Evolutionary conservation across 805 yeast genomes (phyloP), one percentile per base, ranked within the genome.

Genomic region (Monosporozyma servazzii): DNA sequence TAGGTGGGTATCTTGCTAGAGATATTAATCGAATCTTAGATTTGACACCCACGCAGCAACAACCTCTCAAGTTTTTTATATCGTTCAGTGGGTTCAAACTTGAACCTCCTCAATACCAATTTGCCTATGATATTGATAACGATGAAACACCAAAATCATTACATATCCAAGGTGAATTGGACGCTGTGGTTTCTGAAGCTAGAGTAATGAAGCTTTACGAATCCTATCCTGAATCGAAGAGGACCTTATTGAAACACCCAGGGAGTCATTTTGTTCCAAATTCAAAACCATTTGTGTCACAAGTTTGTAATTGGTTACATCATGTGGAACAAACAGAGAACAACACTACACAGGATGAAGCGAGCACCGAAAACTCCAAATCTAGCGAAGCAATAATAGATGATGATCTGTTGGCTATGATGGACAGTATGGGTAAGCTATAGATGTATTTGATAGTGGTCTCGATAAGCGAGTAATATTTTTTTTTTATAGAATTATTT

Each of bases 231-330:
- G 72, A 68, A 18, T 62, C 59, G 3, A 66, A 67, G 18, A 68
- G 86, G 20, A 73, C 71, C 0, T 45, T 75, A 45, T 58, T 89
- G 52, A 83, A 77, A 55, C 99, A 91, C 63, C 95, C 97, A 4
- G 98, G 98, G 48, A 96, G 96, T 1, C 99, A 91, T 64, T 91
- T 84, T 63, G 95, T 91, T 39, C 99, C 99, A n/a, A 88, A 86
- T 62, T 79, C 88, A 3, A 86, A 84, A 51, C 62, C 54, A 17
- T 70, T 68, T 51, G 70, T 68, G 0, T 47, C 57, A 7, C 68
- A 68, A 47, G 64, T 71, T 8, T 46, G 67, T 17, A 55, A 57
- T 33, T 72, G 76, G 76, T 59, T 71, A 21, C 46, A 43, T 2
- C 45, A 40, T 25, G 48, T 46, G 23, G 36, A 18, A 27, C 52